phyloP scores from a whole-genome alignment of 768 basidiomycete genomes.

The Pholiota molesta region DNA sequence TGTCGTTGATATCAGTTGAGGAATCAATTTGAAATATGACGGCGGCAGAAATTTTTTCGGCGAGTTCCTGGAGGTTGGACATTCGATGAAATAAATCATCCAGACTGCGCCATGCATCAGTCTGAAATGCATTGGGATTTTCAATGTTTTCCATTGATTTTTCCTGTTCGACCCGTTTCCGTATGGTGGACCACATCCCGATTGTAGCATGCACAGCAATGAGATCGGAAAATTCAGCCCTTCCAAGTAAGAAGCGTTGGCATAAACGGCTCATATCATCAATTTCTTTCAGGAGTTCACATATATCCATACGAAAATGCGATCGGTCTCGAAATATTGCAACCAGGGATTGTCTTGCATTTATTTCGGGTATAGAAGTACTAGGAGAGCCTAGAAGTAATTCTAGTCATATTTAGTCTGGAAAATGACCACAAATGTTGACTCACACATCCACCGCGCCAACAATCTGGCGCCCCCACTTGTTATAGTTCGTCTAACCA shows the following conservation, averaged over 20 bases:
- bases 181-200: slow-evolving; percentile 57
- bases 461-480: slow-evolving; percentile 77
- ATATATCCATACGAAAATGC: slow-evolving; percentile 67
- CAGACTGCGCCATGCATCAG: slow-evolving; percentile 57
- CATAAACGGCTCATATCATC: slow-evolving; percentile 78
- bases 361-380: slow-evolving; percentile 72
- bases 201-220: slow-evolving; percentile 66
- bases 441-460: slow-evolving; percentile 76
- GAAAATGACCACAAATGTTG: slow-evolving; percentile 21
- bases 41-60: slow-evolving; percentile 56
- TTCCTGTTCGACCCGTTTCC: slow-evolving; percentile 56
- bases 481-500: slow-evolving; percentile 77
- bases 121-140: slow-evolving; percentile 23
- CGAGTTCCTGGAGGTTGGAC: slow-evolving; percentile 52
- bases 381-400: slow-evolving; percentile 74
- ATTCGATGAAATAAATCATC: slow-evolving; percentile 58
- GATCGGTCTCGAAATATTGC: slow-evolving; percentile 64
- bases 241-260: slow-evolving; percentile 73
- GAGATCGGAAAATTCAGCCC: slow-evolving; percentile 69
- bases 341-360: slow-evolving; percentile 75
- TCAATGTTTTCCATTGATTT: slow-evolving; percentile 50
- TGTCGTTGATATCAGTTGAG: slow-evolving; percentile 8
- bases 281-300: slow-evolving; percentile 51
- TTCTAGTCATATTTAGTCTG: background rate
- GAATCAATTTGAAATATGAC: slow-evolving; percentile 30